Evolutionary conservation across 805 yeast species (phyloP).

Genomic region (Hanseniaspora thailandica): DNA sequence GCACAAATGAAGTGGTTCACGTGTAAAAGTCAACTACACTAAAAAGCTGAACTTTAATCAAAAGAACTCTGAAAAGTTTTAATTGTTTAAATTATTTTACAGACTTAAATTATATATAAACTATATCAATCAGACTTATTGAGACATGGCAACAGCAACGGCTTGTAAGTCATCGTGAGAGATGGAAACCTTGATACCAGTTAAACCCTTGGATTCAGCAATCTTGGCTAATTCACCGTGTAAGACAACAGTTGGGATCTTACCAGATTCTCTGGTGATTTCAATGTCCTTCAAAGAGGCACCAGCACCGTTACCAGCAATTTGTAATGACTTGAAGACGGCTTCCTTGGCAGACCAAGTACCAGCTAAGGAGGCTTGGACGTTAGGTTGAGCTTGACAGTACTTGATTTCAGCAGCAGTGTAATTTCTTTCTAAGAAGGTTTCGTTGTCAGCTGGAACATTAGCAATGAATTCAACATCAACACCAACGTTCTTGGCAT

Average conservation of each 20-base stretch:
- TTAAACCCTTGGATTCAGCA: slow-evolving; percentile 60
- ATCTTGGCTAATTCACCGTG: slow-evolving; percentile 65
- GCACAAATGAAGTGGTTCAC: too few relatives aligned
- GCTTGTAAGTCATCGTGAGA: slow-evolving; percentile 96
- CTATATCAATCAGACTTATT: neutral
- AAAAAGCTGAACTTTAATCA: too few relatives aligned
- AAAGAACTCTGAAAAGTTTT: too few relatives aligned
- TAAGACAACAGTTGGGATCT: slow-evolving; percentile 72
- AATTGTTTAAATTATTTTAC: neutral
- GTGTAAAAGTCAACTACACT: too few relatives aligned
- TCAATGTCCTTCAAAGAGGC: slow-evolving; percentile 88
- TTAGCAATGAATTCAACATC: slow-evolving; percentile 85
- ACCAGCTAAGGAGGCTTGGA: slow-evolving; percentile 88
- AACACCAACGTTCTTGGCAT: slow-evolving; percentile 66
- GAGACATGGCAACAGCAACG: slow-evolving; percentile 80
- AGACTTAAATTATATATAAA: too few relatives aligned
- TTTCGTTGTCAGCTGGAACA: slow-evolving; percentile 75
- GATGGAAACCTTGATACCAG: slow-evolving; percentile 70
- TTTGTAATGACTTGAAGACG: slow-evolving; percentile 89
- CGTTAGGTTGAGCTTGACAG: slow-evolving; percentile 60
- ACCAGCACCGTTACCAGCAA: slow-evolving; percentile 84
- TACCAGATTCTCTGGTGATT: slow-evolving; percentile 52
- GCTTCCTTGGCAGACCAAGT: slow-evolving; percentile 99
- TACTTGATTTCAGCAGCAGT: slow-evolving; percentile 68
- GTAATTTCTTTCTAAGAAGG: slow-evolving; percentile 86